phyloP scores from a whole-genome alignment of 2,329 filamentous ascomycete species.

The Knufia fluminis region DNA sequence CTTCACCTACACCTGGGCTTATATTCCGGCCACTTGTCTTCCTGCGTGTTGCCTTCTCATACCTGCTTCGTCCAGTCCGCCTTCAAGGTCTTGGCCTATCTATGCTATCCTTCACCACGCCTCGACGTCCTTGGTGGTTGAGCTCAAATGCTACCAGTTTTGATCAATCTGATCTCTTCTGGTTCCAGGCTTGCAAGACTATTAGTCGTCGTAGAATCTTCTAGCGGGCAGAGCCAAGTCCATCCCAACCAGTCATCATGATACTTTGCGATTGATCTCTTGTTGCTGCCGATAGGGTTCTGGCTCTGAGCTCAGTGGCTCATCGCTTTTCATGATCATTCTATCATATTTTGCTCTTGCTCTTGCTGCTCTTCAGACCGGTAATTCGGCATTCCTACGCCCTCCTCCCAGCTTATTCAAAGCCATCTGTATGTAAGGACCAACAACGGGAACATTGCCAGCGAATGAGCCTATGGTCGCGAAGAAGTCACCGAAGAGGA shows the following conservation, averaged over 20 bases:
- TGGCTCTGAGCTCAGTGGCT: too few species aligned
- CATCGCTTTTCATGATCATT: too few species aligned
- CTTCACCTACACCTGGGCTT: too few species aligned
- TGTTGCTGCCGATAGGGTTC: too few species aligned
- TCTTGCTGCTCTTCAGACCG: constrained; percentile 47
- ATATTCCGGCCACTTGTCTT: background rate
- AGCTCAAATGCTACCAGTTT: too few species aligned
- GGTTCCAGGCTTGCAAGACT: too few species aligned
- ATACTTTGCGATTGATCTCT: too few species aligned
- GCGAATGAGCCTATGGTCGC: constrained; percentile 85
- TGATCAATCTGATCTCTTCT: too few species aligned
- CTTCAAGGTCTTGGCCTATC: background rate
- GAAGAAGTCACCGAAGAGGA: constrained; percentile 93
- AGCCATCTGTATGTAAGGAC: constrained; percentile 68
- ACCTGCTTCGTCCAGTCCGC: background rate
- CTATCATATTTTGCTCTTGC: background rate
- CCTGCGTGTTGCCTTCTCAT: background rate
- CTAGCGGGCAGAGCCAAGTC: too few species aligned
- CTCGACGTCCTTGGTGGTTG: too few species aligned
- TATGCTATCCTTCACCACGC: background rate
- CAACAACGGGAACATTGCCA: constrained; percentile 72
- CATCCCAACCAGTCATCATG: too few species aligned
- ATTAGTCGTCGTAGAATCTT: too few species aligned
- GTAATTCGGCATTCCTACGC: constrained; percentile 65
- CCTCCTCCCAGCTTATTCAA: constrained; percentile 63